These are phyloP conservation scores for Saccharomyces hybrid DNA, from an alignment of 1,139 yeast genomes.

Conservation along the genomic window DNA sequence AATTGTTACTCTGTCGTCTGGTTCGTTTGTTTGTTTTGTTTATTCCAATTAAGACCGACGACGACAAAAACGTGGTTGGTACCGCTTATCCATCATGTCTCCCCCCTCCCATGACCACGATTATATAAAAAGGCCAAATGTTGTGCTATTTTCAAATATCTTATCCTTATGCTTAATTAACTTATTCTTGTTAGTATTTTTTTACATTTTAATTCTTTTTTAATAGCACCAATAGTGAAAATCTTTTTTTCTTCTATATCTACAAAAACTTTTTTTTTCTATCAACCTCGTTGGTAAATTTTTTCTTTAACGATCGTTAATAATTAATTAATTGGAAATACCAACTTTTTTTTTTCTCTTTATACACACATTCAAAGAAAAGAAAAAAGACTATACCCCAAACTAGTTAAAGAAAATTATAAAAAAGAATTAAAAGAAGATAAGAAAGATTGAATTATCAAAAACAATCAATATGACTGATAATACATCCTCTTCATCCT, in stretches of 20 bases:
- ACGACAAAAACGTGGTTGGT: background rate
- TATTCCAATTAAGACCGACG: background rate
- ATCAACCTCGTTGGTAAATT: slow-evolving; percentile 1
- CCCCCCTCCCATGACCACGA: background rate
- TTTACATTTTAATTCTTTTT: background rate
- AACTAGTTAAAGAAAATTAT: background rate
- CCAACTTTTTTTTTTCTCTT: background rate
- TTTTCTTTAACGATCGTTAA: background rate
- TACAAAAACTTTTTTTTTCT: slow-evolving; percentile 1
- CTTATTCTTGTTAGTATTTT: background rate
- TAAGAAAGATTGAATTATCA: background rate
- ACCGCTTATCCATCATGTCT: background rate
- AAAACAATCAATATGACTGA: background rate
- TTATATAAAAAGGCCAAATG: background rate
- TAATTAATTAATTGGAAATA: background rate
- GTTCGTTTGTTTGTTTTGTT: slow-evolving; percentile 1
- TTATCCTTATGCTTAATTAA: background rate
- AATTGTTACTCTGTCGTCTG: background rate
- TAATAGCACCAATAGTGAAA: background rate
- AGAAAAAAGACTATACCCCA: background rate
- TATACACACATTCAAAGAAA: background rate
- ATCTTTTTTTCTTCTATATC: slow-evolving; percentile 1
- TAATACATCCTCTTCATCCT: background rate
- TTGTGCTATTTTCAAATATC: background rate
- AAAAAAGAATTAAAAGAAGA: background rate